A percentile compares a stretch with the other conserved stretches of the same genome.
These are phyloP conservation scores for Hericium rajendrae DNA, from an alignment of 768 basidiomycete species.

Conservation along the genomic window DNA sequence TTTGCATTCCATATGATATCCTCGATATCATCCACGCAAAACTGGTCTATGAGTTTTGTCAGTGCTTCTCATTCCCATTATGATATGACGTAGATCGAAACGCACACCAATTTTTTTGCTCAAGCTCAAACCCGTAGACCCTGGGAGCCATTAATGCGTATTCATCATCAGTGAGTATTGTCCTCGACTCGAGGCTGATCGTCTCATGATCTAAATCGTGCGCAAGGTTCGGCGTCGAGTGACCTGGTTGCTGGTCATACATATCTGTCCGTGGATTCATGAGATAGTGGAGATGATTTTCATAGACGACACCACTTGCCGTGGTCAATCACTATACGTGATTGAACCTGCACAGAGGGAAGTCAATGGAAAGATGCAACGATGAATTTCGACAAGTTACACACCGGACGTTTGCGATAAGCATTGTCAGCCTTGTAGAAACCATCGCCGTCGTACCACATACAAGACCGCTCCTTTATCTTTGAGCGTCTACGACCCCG, in stretches of 20 bases:
- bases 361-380: too few relatives aligned
- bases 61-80: too few relatives aligned
- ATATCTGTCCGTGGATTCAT: neutral
- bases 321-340: neutral
- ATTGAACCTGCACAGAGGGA: neutral
- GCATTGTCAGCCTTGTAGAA: neutral
- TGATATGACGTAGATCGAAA: neutral
- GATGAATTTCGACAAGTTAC: too few relatives aligned
- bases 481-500: neutral
- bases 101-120: neutral
- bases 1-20: neutral
- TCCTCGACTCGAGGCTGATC: neutral
- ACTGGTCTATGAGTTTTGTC: too few relatives aligned
- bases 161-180: neutral
- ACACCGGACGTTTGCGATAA: too few relatives aligned
- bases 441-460: neutral
- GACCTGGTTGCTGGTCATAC: neutral
- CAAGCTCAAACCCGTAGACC: neutral
- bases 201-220: neutral
- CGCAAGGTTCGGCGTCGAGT: neutral
- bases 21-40: neutral
- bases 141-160: neutral
- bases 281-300: too few relatives aligned
- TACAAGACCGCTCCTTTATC: neutral
- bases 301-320: neutral